Evolutionary conservation across 2,329 filamentous ascomycete genomes (phyloP).

Genomic region (Aspergillus jensenii): DNA sequence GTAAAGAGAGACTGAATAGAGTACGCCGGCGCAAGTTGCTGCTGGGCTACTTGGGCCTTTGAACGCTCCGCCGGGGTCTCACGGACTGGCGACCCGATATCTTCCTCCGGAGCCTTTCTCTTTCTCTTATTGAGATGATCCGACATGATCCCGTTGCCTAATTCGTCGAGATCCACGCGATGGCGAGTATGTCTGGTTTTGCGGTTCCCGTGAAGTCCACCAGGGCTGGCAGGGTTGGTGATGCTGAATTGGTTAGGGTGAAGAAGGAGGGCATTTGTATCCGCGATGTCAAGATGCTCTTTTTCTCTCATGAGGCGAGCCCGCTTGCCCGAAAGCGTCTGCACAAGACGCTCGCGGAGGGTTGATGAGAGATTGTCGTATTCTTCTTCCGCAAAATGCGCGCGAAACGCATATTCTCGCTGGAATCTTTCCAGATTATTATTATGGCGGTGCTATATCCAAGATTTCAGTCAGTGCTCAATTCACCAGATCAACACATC

Average conservation of each 20-base stretch:
- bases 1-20: constrained; percentile 66
- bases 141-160: constrained; percentile 47
- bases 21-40: constrained; percentile 60
- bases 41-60: constrained; percentile 53
- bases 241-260: constrained; percentile 68
- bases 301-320: constrained; percentile 62
- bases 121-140: constrained; percentile 58
- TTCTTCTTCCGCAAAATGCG: constrained; percentile 63
- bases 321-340: constrained; percentile 58
- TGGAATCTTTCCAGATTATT: constrained; percentile 56
- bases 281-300: constrained; percentile 65
- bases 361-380: constrained; percentile 59
- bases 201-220: constrained; percentile 59
- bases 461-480: not conserved
- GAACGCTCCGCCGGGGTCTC: constrained; percentile 54
- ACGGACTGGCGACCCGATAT: constrained; percentile 58
- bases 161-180: constrained; percentile 54
- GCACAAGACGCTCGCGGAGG: constrained; percentile 61
- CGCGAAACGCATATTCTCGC: constrained; percentile 58
- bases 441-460: constrained; percentile 56
- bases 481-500: not conserved
- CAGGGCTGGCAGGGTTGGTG: constrained; percentile 62
- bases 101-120: constrained; percentile 59
- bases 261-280: constrained; percentile 64
- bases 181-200: constrained; percentile 64